Conservation (phyloP, 1,284 basidiomycete genomes). For the Ganoderma meredithae region DNA sequence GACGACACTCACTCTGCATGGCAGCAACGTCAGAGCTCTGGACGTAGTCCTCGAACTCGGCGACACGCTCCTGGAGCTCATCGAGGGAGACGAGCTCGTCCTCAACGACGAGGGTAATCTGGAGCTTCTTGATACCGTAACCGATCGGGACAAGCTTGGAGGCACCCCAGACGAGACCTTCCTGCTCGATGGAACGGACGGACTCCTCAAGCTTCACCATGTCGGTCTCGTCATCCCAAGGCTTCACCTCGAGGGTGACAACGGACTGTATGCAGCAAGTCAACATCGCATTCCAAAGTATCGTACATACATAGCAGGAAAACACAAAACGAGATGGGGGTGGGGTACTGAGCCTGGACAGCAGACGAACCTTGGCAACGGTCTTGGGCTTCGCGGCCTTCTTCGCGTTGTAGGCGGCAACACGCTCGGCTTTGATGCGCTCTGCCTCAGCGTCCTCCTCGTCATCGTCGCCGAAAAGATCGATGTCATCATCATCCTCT, state of each 20-base stretch:
- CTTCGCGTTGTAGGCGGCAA: conserved; percentile 93
- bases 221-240: conserved; percentile 99
- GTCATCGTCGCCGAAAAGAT: conserved; percentile 93
- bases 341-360: background rate
- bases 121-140: conserved; percentile 91
- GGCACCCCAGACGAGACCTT: conserved; percentile 95
- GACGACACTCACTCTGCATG: conserved; percentile 78
- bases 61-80: conserved; percentile 91
- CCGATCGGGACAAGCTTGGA: conserved; percentile 94
- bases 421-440: conserved; percentile 93
- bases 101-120: conserved; percentile 97
- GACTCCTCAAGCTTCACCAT: conserved; percentile 86
- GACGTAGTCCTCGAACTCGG: conserved; percentile 93
- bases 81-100: conserved; percentile 95
- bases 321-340: conserved; percentile 1
- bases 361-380: conserved; percentile 79
- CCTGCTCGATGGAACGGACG: conserved; percentile 89
- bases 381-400: conserved; percentile 94
- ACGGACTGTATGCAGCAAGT: conserved; percentile 68
- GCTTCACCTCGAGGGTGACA: conserved; percentile 97
- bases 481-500: conserved; percentile 90
- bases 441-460: conserved; percentile 95
- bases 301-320: conserved; percentile 27
- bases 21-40: conserved; percentile 94
- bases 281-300: conserved; percentile 31